Conservation (phyloP, 1,284 basidiomycete species). For the Coniferiporia weirii region DNA sequence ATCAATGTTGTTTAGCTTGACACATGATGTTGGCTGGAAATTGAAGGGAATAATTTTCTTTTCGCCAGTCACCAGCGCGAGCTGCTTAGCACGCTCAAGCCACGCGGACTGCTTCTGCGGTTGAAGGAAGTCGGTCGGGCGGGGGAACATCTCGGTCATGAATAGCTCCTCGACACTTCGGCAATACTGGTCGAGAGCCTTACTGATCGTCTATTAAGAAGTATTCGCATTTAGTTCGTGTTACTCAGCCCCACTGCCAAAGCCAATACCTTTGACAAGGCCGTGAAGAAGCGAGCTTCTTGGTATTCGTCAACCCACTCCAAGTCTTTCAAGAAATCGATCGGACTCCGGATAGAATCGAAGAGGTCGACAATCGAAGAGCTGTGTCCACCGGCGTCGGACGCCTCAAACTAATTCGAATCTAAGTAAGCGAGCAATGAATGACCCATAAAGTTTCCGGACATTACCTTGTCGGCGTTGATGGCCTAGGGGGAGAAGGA, state of each 20-base stretch:
- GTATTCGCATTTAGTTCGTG: background rate
- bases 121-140: constrained; percentile 67
- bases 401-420: constrained; percentile 72
- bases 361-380: constrained; percentile 97
- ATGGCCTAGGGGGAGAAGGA: constrained; percentile 54
- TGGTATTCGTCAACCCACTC: constrained; percentile 92
- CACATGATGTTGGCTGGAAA: constrained; percentile 89
- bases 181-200: constrained; percentile 92
- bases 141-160: constrained; percentile 90
- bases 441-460: background rate
- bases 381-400: constrained; percentile 81
- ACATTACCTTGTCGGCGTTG: constrained; percentile 74
- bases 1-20: constrained; percentile 98
- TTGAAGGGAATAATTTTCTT: constrained; percentile 93
- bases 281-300: constrained; percentile 86
- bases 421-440: background rate
- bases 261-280: constrained; percentile 67
- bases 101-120: constrained; percentile 87
- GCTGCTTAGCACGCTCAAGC: constrained; percentile 88
- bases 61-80: constrained; percentile 70
- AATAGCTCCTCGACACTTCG: constrained; percentile 84
- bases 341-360: constrained; percentile 88
- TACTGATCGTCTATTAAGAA: constrained; percentile 72
- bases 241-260: background rate
- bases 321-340: constrained; percentile 83